A percentile compares a stretch with the other conserved stretches of the same genome.
These are phyloP conservation scores for Raffaelea albimanens DNA, from an alignment of 2,329 filamentous ascomycete species.

Conservation along the genomic window DNA sequence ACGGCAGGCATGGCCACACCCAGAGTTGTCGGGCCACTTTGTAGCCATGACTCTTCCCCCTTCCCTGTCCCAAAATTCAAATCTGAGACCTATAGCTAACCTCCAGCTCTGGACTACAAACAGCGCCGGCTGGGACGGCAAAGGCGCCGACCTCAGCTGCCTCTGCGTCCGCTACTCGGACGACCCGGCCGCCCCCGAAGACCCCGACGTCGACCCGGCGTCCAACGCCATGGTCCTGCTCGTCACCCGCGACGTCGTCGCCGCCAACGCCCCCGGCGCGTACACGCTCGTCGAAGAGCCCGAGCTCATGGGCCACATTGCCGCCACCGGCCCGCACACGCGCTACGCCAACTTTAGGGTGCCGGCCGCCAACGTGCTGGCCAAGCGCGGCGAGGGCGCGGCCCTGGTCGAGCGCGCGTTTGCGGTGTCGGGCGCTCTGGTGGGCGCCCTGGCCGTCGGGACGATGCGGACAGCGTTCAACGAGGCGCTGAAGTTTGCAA, in stretches of 20 bases:
- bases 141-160: constrained; percentile 41
- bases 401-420: constrained; percentile 30
- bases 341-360: constrained; percentile 34
- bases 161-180: constrained; percentile 35
- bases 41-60: too few relatives aligned
- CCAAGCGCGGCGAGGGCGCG: constrained; percentile 27
- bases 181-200: constrained; percentile 8
- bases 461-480: constrained; percentile 42
- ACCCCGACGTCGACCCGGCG: constrained; percentile 14
- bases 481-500: constrained; percentile 36
- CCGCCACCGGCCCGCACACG: constrained; percentile 35
- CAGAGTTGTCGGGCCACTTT: too few relatives aligned
- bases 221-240: constrained; percentile 33
- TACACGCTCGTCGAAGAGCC: constrained; percentile 34
- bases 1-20: too few relatives aligned
- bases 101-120: constrained; percentile 44
- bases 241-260: constrained; percentile 34
- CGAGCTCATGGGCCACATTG: constrained; percentile 33
- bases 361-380: constrained; percentile 32
- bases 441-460: constrained; percentile 40
- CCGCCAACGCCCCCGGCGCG: constrained; percentile 25
- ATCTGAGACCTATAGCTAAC: too few relatives aligned
- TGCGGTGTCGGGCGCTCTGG: constrained; percentile 30
- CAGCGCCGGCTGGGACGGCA: constrained; percentile 40
- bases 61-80: too few relatives aligned